These are phyloP conservation scores for Drechslerella stenobrocha DNA, from an alignment of 2,329 filamentous ascomycete species.

Conservation along the genomic window DNA sequence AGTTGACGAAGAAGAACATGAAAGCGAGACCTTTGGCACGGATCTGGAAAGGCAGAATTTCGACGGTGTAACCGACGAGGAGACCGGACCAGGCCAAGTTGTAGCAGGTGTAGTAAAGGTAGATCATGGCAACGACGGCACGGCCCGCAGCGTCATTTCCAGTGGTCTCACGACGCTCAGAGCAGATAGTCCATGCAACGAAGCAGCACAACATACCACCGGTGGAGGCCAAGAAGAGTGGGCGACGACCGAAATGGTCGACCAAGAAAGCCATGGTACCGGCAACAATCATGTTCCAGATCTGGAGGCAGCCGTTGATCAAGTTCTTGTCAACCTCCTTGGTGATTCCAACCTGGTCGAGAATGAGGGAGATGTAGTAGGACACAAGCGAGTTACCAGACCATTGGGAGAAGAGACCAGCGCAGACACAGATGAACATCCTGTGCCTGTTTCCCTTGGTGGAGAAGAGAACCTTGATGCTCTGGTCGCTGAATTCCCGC, in stretches of 20 bases:
- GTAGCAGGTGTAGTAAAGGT: conserved; percentile 55
- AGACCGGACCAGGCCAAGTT: conserved; percentile 58
- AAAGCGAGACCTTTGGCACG: conserved; percentile 58
- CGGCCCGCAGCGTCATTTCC: conserved; percentile 50
- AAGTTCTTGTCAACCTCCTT: conserved; percentile 52
- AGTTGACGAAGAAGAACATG: conserved; percentile 58
- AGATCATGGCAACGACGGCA: conserved; percentile 55
- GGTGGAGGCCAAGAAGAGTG: conserved; percentile 57
- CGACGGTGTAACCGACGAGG: conserved; percentile 58
- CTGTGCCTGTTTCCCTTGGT: conserved; percentile 63
- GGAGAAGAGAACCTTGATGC: conserved; percentile 59
- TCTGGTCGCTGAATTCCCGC: conserved; percentile 58
- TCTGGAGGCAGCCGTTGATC: conserved; percentile 58
- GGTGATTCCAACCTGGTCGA: conserved; percentile 51
- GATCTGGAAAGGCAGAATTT: conserved; percentile 59
- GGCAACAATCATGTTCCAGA: conserved; percentile 53
- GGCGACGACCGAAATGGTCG: conserved; percentile 54
- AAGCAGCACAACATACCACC: conserved; percentile 56
- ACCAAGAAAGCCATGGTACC: conserved; percentile 52
- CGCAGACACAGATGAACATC: conserved; percentile 61
- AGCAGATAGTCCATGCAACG: conserved; percentile 57
- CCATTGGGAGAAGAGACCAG: conserved; percentile 65
- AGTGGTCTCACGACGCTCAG: conserved; percentile 53
- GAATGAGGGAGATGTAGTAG: conserved; percentile 56
- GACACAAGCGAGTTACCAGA: conserved; percentile 61